Conservation (phyloP, 768 basidiomycete species). For the Psilocybe tampanensis region DNA sequence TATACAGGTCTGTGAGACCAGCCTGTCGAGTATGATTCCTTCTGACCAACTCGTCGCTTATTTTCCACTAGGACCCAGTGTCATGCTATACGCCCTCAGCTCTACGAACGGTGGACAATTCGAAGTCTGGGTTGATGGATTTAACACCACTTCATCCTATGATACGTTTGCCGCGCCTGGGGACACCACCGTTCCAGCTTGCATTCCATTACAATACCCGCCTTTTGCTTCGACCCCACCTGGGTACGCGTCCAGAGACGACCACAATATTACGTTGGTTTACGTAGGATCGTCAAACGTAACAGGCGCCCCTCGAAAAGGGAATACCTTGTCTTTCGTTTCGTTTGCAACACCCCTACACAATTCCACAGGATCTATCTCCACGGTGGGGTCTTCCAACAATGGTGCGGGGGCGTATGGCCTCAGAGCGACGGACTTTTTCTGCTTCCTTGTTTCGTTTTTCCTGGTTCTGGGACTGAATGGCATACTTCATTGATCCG, state of each 20-base stretch:
- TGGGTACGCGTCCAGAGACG: background rate
- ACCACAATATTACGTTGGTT: slow-evolving; percentile 1
- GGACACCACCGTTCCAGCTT: background rate
- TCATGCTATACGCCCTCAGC: slow-evolving; percentile 21
- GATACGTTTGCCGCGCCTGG: slow-evolving; percentile 15
- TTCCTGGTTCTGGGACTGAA: too few relatives aligned
- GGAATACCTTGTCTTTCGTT: background rate
- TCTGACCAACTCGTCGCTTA: too few relatives aligned
- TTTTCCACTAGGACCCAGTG: slow-evolving; percentile 15
- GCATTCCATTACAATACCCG: slow-evolving; percentile 2
- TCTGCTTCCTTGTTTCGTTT: too few relatives aligned
- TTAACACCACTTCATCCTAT: slow-evolving; percentile 14
- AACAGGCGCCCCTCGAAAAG: background rate
- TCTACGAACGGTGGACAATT: slow-evolving; percentile 21
- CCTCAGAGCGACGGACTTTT: too few relatives aligned
- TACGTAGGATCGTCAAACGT: slow-evolving; percentile 1
- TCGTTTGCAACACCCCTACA: background rate
- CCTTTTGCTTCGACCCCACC: slow-evolving; percentile 1
- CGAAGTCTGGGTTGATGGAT: slow-evolving; percentile 19
- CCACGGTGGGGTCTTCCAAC: too few relatives aligned
- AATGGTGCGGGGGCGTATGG: too few relatives aligned
- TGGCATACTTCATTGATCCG: too few relatives aligned
- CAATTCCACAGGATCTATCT: background rate
- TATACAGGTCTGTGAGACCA: slow-evolving; percentile 22
- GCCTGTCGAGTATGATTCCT: too few relatives aligned